Conservation (phyloP, 495 filamentous ascomycete genomes). For the Annulohypoxylon moriforme region DNA sequence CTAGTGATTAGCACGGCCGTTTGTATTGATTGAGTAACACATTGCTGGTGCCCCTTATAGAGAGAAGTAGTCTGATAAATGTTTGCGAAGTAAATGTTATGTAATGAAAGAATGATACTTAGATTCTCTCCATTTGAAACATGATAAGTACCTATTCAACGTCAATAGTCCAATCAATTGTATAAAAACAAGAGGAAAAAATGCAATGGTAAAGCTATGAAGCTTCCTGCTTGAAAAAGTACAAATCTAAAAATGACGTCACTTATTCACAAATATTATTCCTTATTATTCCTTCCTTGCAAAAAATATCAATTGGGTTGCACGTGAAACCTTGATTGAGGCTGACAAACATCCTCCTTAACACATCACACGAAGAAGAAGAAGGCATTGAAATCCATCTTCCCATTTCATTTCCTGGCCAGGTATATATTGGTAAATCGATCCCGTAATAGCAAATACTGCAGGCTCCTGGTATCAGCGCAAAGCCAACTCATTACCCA, state of each 20-base stretch:
- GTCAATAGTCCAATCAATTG: too few species aligned
- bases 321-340: background rate
- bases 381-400: background rate
- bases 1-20: too few species aligned
- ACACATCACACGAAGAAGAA: background rate
- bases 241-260: conserved; percentile 6
- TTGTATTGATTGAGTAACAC: too few species aligned
- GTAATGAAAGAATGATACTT: too few species aligned
- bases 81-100: too few species aligned
- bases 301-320: background rate
- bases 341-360: background rate
- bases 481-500: conserved; percentile 39
- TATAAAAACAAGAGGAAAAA: too few species aligned
- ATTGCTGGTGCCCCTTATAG: too few species aligned
- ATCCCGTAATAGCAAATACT: conserved; percentile 32
- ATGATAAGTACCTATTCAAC: too few species aligned
- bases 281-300: background rate
- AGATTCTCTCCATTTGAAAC: too few species aligned
- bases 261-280: background rate
- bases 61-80: too few species aligned
- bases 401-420: background rate
- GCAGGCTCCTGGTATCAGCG: conserved; percentile 25
- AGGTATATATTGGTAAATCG: conserved; percentile 32
- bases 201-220: too few species aligned
- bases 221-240: too few species aligned